These are phyloP conservation scores for Boletus tomentosulus DNA, from an alignment of 768 basidiomycete species.

Conservation along the genomic window DNA sequence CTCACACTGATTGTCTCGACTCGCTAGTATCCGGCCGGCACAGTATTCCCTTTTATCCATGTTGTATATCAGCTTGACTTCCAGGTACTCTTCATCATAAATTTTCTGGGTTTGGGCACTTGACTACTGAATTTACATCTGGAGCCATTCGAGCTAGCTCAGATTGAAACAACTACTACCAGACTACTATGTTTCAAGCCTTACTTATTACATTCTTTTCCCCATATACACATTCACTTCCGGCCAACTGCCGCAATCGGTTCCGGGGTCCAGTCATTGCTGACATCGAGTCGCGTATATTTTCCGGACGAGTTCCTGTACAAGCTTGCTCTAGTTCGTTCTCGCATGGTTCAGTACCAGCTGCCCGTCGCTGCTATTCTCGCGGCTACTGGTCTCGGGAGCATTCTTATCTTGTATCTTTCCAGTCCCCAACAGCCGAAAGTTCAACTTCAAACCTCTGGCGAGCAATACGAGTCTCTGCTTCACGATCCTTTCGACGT, in stretches of 20 bases:
- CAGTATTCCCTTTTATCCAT: too few species aligned
- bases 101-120: too few species aligned
- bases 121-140: too few species aligned
- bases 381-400: constrained; percentile 39
- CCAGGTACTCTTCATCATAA: too few species aligned
- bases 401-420: constrained; percentile 41
- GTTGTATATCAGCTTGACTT: too few species aligned
- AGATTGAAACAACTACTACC: too few species aligned
- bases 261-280: constrained; percentile 5
- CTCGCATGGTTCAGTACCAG: constrained; percentile 57
- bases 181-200: too few species aligned
- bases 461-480: constrained; percentile 22
- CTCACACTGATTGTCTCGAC: too few species aligned
- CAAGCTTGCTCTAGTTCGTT: background rate
- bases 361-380: constrained; percentile 50
- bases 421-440: constrained; percentile 43
- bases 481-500: constrained; percentile 63
- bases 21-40: too few species aligned
- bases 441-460: constrained; percentile 43
- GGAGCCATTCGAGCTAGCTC: too few species aligned
- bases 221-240: too few species aligned
- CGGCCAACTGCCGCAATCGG: background rate
- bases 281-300: background rate
- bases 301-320: background rate
- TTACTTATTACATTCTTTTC: too few species aligned